Percentiles rank a stretch among this genome's conserved stretches.
Evolutionary conservation across 2,329 filamentous ascomycete species (phyloP).

Genomic region (Aspergillus brunneoviolaceus): DNA sequence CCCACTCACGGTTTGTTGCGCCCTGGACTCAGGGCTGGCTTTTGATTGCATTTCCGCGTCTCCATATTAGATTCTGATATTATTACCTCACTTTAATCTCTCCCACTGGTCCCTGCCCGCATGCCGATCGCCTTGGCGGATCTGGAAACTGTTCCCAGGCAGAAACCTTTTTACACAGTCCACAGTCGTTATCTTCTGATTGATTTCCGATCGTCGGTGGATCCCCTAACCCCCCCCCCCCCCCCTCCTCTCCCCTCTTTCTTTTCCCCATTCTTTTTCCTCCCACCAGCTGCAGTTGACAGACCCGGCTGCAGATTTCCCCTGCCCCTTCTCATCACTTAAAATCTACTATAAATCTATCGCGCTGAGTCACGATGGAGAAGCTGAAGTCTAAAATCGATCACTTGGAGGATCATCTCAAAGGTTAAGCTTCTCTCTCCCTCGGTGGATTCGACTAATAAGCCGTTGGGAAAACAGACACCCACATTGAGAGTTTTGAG

Average conservation of each 20-base stretch:
- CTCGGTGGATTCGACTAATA: constrained; percentile 3
- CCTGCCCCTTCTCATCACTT: background rate
- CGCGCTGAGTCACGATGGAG: constrained; percentile 22
- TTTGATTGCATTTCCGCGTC: background rate
- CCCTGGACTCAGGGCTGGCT: background rate
- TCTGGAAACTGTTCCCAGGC: constrained; percentile 4
- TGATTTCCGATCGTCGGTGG: background rate
- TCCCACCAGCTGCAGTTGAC: background rate
- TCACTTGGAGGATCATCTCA: constrained; percentile 27
- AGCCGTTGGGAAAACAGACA: constrained; percentile 24
- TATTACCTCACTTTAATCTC: background rate
- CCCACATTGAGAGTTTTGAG: constrained; percentile 45
- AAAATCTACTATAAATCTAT: background rate
- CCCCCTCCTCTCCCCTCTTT: background rate
- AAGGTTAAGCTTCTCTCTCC: constrained; percentile 21
- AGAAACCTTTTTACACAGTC: background rate
- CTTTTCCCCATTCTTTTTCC: constrained; percentile 1
- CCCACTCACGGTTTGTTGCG: background rate
- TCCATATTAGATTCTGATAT: background rate
- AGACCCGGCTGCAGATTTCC: background rate
- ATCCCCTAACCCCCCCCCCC: background rate
- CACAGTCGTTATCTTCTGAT: background rate
- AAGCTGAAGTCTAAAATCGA: constrained; percentile 28
- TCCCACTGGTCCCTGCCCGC: background rate
- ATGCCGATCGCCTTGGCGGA: constrained; percentile 1